phyloP scores from a whole-genome alignment of 495 filamentous ascomycete genomes.

The Aspergillus carlsbadensis region DNA sequence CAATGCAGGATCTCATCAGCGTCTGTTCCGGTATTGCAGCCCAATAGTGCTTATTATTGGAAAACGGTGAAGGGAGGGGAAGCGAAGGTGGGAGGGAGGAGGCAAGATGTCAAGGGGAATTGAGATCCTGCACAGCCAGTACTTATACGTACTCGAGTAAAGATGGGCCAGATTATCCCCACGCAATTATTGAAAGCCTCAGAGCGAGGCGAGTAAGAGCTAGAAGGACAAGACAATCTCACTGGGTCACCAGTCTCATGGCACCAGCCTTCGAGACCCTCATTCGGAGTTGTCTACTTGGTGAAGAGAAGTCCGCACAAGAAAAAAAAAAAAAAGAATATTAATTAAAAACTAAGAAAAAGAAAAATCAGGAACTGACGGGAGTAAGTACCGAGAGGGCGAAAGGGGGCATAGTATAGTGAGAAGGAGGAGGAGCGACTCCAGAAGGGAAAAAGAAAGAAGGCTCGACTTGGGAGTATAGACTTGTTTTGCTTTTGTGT shows the following conservation, averaged over 20 bases:
- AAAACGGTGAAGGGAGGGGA: slow-evolving; percentile 5
- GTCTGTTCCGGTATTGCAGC: slow-evolving; percentile 10
- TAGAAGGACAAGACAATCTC: neutral
- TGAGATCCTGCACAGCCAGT: slow-evolving; percentile 17
- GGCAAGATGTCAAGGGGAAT: neutral
- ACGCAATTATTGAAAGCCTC: slow-evolving; percentile 9
- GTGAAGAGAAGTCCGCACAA: slow-evolving; percentile 7
- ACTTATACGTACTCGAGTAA: slow-evolving; percentile 19
- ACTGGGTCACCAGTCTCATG: slow-evolving; percentile 1
- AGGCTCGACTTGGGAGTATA: slow-evolving; percentile 9
- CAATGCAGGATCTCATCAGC: slow-evolving; percentile 3
- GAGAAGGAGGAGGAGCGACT: neutral
- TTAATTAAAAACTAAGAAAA: slow-evolving; percentile 9
- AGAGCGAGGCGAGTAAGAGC: neutral
- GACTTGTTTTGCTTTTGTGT: slow-evolving; percentile 12
- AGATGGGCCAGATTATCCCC: slow-evolving; percentile 9
- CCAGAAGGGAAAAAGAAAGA: slow-evolving; percentile 4
- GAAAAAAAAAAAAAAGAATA: slow-evolving; percentile 3
- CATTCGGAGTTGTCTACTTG: neutral
- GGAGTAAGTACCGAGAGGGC: slow-evolving; percentile 6
- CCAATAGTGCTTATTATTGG: slow-evolving; percentile 14
- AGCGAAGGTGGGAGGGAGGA: slow-evolving; percentile 1
- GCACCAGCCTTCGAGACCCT: neutral
- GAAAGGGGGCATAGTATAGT: neutral
- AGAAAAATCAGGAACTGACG: neutral